Percentiles rank a stretch among this genome's conserved stretches.
These are phyloP conservation scores for Allomyces arbusculus DNA, from an alignment of 192 early-diverging fungal species.

Conservation along the genomic window DNA sequence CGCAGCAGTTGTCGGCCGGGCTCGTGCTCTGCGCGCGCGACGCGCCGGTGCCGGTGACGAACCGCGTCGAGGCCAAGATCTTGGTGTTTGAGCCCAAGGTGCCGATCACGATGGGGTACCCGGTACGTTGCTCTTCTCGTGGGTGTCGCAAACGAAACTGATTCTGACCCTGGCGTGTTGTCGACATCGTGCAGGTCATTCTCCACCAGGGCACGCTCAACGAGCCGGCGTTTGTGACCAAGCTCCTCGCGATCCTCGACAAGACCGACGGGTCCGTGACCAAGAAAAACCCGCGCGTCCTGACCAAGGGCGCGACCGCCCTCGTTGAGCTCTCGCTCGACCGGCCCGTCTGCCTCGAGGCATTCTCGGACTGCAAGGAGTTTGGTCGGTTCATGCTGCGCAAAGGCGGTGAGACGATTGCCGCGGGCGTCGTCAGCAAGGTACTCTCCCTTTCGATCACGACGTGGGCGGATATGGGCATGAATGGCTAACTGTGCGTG, in stretches of 20 bases:
- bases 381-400: constrained; percentile 76
- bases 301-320: constrained; percentile 37
- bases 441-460: constrained; percentile 4
- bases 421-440: constrained; percentile 58
- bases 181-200: constrained; percentile 27
- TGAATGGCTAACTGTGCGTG: no score
- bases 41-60: constrained; percentile 53
- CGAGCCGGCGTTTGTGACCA: constrained; percentile 53
- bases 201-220: constrained; percentile 68
- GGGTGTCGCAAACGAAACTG: neutral
- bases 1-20: constrained; percentile 41
- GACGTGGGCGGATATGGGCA: no score
- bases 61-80: constrained; percentile 60
- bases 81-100: constrained; percentile 83
- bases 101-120: constrained; percentile 81
- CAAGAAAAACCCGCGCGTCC: constrained; percentile 49
- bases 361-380: constrained; percentile 66
- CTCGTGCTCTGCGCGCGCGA: constrained; percentile 50
- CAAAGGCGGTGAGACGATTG: constrained; percentile 63
- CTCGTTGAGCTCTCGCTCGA: constrained; percentile 58
- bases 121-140: constrained; percentile 22
- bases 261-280: constrained; percentile 62
- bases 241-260: constrained; percentile 57
- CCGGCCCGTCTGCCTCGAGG: constrained; percentile 63
- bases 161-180: constrained; percentile 2